Base-by-base conservation (phyloP, 106 monocot genomes). In the Agapanthus africanus region DNA sequence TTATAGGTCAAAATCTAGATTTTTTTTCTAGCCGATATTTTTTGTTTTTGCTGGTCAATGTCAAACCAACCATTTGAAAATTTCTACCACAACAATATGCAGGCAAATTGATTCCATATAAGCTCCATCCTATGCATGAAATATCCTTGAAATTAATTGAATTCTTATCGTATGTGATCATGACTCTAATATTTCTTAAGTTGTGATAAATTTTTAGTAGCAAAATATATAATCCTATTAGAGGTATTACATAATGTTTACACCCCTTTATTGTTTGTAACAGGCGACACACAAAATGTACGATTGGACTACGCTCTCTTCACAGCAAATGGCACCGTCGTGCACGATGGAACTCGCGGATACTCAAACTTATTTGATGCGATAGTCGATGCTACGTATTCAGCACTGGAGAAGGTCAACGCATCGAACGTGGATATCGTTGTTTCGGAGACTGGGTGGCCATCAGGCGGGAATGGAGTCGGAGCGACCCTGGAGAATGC, bases 351-450 rank as follows among this genome's bases (percentile, higher is more conserved):
- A 4, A 0, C 16, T 15, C 23, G 37, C 25, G 30, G 38, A 4
- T 76, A 76, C 61, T 23, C 11, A 6, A 76, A 70, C 76, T 49
- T 76, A 40, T 70, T 76, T 7, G 76, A 76, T 4, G 73, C 73
- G 15, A 73, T 73, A 21, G 65, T 73, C 4, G 73, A 73, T 39
- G 33, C 73, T 0, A 35, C 54, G 1, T 66, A 73, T 13, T 37
- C 65, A 16, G 73, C 73, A 6, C 7, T 73, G 51, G 73, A 73
- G 52, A 73, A 73, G 23, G 41, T 40, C 9, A 54, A 65, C 4
- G 73, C 27, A 3, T 11, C 42, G 8, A 28, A 18, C 4, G 65
- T 73, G 14, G 54, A 18, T 1, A 21, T 73, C 2, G 73, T 73
- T 0, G 65, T 73, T 11, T 73, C 73, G 0, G 73, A 73, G 40